Percentiles rank a stretch among this genome's conserved stretches.
Conservation (phyloP, 306 rosid genomes). For the Calophaca sinica region DNA sequence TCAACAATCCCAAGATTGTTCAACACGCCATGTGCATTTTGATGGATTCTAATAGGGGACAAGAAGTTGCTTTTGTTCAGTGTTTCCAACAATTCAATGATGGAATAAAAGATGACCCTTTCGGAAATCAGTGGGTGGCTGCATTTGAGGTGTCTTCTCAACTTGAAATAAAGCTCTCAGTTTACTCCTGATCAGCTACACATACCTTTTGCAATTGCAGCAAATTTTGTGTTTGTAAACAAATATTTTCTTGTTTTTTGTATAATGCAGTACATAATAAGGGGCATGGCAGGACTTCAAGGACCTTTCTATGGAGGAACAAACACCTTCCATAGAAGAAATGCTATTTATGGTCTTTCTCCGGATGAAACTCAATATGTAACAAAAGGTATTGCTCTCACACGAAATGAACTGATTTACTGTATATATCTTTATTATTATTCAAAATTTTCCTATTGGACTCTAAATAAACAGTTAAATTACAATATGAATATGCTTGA, state of each 20-base stretch:
- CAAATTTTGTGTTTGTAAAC: neutral
- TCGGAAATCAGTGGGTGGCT: conserved; percentile 55
- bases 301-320: conserved; percentile 65
- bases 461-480: neutral
- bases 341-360: conserved; percentile 66
- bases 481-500: neutral
- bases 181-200: neutral
- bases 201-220: neutral
- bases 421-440: neutral
- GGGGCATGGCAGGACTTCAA: conserved; percentile 66
- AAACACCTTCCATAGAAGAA: conserved; percentile 68
- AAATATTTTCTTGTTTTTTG: conserved; percentile 16
- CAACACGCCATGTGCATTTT: conserved; percentile 67
- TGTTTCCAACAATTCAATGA: conserved; percentile 62
- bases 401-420: neutral
- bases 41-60: conserved; percentile 49
- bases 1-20: conserved; percentile 58
- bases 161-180: neutral
- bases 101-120: conserved; percentile 75
- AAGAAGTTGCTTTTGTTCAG: conserved; percentile 68
- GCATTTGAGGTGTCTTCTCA: conserved; percentile 46
- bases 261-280: conserved; percentile 39
- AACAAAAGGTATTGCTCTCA: conserved; percentile 36
- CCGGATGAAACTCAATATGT: conserved; percentile 42
- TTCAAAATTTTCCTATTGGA: neutral